Evolutionary conservation across 495 filamentous ascomycete species (phyloP).

Genomic region (Aspergillus baeticus): DNA sequence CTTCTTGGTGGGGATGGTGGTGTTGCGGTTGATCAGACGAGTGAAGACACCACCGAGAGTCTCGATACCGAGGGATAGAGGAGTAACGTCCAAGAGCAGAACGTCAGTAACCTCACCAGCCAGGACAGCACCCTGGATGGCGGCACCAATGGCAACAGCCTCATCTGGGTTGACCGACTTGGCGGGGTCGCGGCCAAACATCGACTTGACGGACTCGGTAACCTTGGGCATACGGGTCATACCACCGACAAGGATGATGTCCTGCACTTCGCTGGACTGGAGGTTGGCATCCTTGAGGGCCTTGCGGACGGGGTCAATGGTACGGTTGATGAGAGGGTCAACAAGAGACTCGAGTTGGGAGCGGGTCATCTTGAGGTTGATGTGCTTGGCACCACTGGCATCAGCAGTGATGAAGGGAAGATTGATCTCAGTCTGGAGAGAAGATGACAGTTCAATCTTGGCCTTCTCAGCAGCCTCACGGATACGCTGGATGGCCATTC

Average conservation of each 20-base stretch:
- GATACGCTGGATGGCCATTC: slow-evolving; percentile 99
- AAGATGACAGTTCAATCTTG: slow-evolving; percentile 98
- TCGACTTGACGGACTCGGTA: slow-evolving; percentile 91
- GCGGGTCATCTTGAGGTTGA: slow-evolving; percentile 92
- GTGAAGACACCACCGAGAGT: slow-evolving; percentile 99
- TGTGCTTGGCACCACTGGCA: slow-evolving; percentile 92
- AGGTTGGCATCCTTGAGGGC: slow-evolving; percentile 96
- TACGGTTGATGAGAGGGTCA: slow-evolving; percentile 83
- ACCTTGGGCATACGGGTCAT: slow-evolving; percentile 99
- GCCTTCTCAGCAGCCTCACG: slow-evolving; percentile 99
- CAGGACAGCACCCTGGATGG: slow-evolving; percentile 96
- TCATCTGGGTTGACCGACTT: slow-evolving; percentile 99
- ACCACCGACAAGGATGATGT: slow-evolving; percentile 97
- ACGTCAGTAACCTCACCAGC: slow-evolving; percentile 97
- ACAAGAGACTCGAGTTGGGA: slow-evolving; percentile 90
- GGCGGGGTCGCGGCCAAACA: slow-evolving; percentile 96
- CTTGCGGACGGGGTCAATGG: slow-evolving; percentile 92
- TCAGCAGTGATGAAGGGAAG: slow-evolving; percentile 98
- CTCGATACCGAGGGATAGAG: slow-evolving; percentile 98
- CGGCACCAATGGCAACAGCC: slow-evolving; percentile 97
- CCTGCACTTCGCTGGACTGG: slow-evolving; percentile 93
- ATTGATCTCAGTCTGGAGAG: slow-evolving; percentile 97
- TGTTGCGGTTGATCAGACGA: slow-evolving; percentile 99
- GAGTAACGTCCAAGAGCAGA: slow-evolving; percentile 94
- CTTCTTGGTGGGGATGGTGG: slow-evolving; percentile 99